Evolutionary conservation across 2,329 filamentous ascomycete genomes (phyloP), one percentile per base, ranked within the genome.

Genomic region (Beauveria varroae): DNA sequence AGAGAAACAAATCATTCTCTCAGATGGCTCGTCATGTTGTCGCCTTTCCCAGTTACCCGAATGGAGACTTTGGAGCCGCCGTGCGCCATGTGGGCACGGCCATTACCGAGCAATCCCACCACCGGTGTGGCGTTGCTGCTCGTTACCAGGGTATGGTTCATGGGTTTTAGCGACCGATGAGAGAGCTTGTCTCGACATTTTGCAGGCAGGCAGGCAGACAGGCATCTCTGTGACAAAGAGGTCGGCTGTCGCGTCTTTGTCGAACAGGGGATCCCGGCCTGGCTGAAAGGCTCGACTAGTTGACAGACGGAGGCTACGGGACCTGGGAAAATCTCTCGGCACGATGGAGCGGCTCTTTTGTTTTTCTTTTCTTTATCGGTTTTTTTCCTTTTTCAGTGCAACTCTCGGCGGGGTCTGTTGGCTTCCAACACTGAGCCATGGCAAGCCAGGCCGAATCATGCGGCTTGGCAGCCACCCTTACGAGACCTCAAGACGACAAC

Each of bases 1-100:
- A 24, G 24, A 24, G 24, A 24, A 30, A 30, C 8, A 14, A 20
- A 30, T 51, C 26, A 51, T 10, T 30, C 28, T 30, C 28, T 30
- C 28, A 30, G 28, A 30, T 30, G 28, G 10, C 28, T 30, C n/a
- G 28, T 30, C 14, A 28, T 50, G 47, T n/a, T 50, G n/a, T 50
- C 26, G 14, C 18, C 5, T 26, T 30, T 26, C 10, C 47, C 30
- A 51, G 7, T 16, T 53, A 20, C n/a, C 30, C 16, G 22, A 14
- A 55, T 28, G 40, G 40, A 30, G 24, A 51, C 20, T 49, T 41
- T 51, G 26, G 28, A 30, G 43, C 30, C 20, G 26, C 28, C 20
- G 28, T 34, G 20, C 18, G 56, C 24, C 46, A 50, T 28, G 55
- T 58, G 56, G 56, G 46, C 56, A 58, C 46, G 44, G 56, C 56